phyloP scores from a whole-genome alignment of 495 filamentous ascomycete species.

The Penicillium odoratum region DNA sequence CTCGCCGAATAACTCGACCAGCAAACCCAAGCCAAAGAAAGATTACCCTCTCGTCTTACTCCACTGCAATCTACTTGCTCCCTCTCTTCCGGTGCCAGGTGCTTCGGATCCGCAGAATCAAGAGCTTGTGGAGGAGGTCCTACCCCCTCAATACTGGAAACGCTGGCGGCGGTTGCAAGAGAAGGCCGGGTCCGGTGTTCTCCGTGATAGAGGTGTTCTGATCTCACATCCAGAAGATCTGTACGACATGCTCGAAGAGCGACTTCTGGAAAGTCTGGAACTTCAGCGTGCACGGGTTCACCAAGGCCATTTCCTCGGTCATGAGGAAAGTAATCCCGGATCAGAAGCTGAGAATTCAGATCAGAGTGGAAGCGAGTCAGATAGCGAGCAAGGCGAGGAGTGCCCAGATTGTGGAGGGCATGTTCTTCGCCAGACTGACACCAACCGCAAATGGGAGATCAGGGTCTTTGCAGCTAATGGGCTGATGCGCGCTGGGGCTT shows the following conservation, averaged over 20 bases:
- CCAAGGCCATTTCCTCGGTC: slow-evolving; percentile 68
- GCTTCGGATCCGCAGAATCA: slow-evolving; percentile 42
- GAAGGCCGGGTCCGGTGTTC: slow-evolving; percentile 69
- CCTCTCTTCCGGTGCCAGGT: slow-evolving; percentile 66
- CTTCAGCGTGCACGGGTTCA: slow-evolving; percentile 69
- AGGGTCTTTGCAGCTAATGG: slow-evolving; percentile 93
- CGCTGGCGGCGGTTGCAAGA: slow-evolving; percentile 76
- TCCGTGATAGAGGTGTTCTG: slow-evolving; percentile 77
- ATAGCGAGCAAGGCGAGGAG: slow-evolving; percentile 45
- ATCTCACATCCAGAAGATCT: slow-evolving; percentile 87
- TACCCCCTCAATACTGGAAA: slow-evolving; percentile 60
- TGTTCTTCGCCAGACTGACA: slow-evolving; percentile 49
- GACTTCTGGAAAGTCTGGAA: slow-evolving; percentile 84
- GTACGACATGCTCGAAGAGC: slow-evolving; percentile 89
- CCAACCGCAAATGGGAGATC: slow-evolving; percentile 70
- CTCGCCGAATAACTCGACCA: slow-evolving; percentile 45
- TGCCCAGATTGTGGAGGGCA: slow-evolving; percentile 62
- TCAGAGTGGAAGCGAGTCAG: slow-evolving; percentile 32
- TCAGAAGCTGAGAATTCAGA: slow-evolving; percentile 39
- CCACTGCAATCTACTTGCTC: slow-evolving; percentile 80
- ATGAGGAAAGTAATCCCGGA: slow-evolving; percentile 34
- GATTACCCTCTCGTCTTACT: slow-evolving; percentile 80
- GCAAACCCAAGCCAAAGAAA: slow-evolving; percentile 58
- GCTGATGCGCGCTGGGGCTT: slow-evolving; percentile 86
- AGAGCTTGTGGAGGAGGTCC: slow-evolving; percentile 54